Base-by-base conservation (phyloP, 1,284 basidiomycete species). In the Hortiboletus rubellus region DNA sequence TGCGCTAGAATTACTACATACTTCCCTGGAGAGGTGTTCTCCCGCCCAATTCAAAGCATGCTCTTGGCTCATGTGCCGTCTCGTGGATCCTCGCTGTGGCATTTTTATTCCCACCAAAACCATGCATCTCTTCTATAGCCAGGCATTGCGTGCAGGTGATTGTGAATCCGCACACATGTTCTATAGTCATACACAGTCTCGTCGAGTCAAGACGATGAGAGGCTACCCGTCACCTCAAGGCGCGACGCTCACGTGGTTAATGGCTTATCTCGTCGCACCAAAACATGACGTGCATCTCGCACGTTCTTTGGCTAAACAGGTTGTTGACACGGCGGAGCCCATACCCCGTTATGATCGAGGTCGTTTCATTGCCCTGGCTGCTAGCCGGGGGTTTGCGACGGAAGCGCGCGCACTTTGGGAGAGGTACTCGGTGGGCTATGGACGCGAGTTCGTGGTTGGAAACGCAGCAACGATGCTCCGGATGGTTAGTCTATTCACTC, bases 351-450 rank as follows among this genome's bases (percentile, higher is more conserved):
- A 75, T 42, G 72, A 73, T 57, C 80, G 83, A 18, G 76, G 78
- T 3, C 65, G 64, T 10, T 78, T 88, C 60, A 79, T 89, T 53
- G 63, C 74, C 0, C 55, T 76, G 15, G 63, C 73, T 27, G 85
- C 85, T 0, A 60, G 66, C 18, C 68, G 73, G 24, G 82, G 85
- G 4, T 79, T 83, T 49, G 77, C 78, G 3, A 66, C 55, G 7
- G 66, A 76, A 33, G 80, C 84, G 15, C 75, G 83, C 17, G 62
- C 64, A 7, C 74, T 89, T 15, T 89, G 85, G 85, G 79, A 82
- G 61, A 74, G 77, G 48, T 85, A 81, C 64, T 71, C 79, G 1
- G 62, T 59, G n/a, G 81, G 78, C 10, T 66, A 62, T 41, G 78
- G 81, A 48, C 74, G 66, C n/a, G 60, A 66, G 11, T 52, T 74